Evolutionary conservation across 1,284 basidiomycete species (phyloP), one percentile per base, ranked within the genome.

Genomic region (Melanopsichium pennsylvanicum): DNA sequence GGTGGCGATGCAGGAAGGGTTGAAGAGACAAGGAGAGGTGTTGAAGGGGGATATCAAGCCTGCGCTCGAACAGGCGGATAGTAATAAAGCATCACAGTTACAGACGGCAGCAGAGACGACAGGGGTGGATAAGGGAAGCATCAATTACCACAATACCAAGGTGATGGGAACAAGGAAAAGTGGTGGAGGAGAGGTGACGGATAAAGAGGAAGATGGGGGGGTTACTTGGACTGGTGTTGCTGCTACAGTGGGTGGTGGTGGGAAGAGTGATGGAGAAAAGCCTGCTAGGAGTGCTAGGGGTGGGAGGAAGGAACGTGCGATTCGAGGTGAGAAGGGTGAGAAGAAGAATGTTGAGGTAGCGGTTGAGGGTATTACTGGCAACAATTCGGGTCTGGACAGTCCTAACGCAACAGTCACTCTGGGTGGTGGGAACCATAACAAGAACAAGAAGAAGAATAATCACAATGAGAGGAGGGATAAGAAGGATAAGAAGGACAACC

Each of bases 31-130:
- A 23, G 68, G 68, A 2, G 50, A 71, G 41, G 51, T 54, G 25
- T 36, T 71, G 38, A 68, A 56, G 49, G 59, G 41, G 1, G 54
- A 50, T 5, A 46, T 51, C 18, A 57, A 42, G 41, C 64, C 64
- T 2, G 49, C 26, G n/a, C 35, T 64, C 29, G 64, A 68, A 45
- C 49, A 57, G 34, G 64, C 70, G 15, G 64, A 72, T 46, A 61
- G 57, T 48, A 63, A 60, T 40, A 70, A 64, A 34, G 33, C n/a
- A n/a, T n/a, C n/a, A n/a, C n/a, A n/a, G n/a, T n/a, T n/a, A n/a
- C n/a, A n/a, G n/a, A n/a, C n/a, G n/a, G 50, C 33, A 26, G 38
- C 26, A 18, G 56, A 18, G n/a, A n/a, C n/a, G n/a, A n/a, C n/a
- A n/a, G n/a, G n/a, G n/a, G n/a, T n/a, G n/a, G n/a, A n/a, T n/a